phyloP scores from a whole-genome alignment of 768 basidiomycete species.

The Mrakia frigida region DNA sequence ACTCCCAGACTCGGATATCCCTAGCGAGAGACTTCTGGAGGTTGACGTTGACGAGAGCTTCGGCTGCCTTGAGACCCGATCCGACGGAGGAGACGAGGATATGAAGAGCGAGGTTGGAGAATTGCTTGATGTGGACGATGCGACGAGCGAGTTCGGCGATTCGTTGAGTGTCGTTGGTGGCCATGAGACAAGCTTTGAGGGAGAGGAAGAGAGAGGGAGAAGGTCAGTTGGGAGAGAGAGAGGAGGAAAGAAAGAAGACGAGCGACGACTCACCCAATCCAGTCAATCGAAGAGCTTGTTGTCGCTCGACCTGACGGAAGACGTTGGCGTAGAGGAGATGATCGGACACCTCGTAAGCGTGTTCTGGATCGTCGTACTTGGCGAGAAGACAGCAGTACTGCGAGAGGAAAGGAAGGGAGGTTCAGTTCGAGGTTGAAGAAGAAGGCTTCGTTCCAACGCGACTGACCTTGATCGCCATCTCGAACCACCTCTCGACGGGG shows the following conservation, averaged over 20 bases:
- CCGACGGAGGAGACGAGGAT: slow-evolving; percentile 69
- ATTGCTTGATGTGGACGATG: slow-evolving; percentile 68
- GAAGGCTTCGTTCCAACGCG: not conserved
- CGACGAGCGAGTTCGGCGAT: slow-evolving; percentile 73
- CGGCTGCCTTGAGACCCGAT: slow-evolving; percentile 63
- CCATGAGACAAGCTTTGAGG: slow-evolving; percentile 64
- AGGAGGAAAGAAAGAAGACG: not conserved
- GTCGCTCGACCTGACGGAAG: slow-evolving; percentile 48
- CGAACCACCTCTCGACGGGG: slow-evolving; percentile 76
- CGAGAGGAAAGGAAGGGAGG: not conserved
- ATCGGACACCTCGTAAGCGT: slow-evolving; percentile 41
- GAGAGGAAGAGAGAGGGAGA: not conserved
- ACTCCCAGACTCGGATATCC: slow-evolving; percentile 66
- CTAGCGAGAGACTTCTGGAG: slow-evolving; percentile 79
- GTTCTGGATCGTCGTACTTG: slow-evolving; percentile 41
- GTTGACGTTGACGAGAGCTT: slow-evolving; percentile 69
- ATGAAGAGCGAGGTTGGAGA: slow-evolving; percentile 78
- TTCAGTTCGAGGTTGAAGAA: not conserved
- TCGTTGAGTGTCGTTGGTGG: slow-evolving; percentile 53
- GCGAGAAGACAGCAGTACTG: slow-evolving; percentile 44
- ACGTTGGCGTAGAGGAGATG: slow-evolving; percentile 40
- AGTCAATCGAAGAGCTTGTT: slow-evolving; percentile 68
- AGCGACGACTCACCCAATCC: slow-evolving; percentile 58
- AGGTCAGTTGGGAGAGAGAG: not conserved
- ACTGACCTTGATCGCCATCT: slow-evolving; percentile 72